Base-by-base conservation (phyloP, 257 asterid species). In the Pogostemon cablin region DNA sequence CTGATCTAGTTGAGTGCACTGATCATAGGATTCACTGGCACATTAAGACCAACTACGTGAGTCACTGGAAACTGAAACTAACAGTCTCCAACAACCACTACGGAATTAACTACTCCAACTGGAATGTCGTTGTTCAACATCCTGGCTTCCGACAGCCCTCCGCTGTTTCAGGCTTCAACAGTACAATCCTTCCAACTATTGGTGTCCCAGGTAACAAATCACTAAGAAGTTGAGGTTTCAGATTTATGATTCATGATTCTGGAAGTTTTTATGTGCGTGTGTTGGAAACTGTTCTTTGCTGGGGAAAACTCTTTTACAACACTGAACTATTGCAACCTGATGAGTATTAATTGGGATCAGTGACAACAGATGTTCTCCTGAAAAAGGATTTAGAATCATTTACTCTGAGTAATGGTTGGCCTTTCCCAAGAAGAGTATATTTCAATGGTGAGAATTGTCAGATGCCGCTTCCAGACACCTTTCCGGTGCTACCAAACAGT, bases 1-100 rank as follows among this genome's bases (percentile, higher is more conserved):
- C 82, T 6, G 84, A 79, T 48, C 53, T 86, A 32, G 76, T 90
- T n/a, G 81, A 70, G 56, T 90, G 96, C 86, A 82, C 87, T 7
- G 82, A 82, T 72, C 95, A 90, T 67, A 79, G 86, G 35, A 72
- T 90, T 69, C 92, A 90, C 69, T 90, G 96, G 96, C 95, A 87
- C 68, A 81, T 90, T 32, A 87, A 76, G 74, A 79, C 62, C 67
- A 90, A 84, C 17, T 87, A 78, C 53, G 37, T 66, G 38, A 79
- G 65, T 62, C 84, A 87, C n/a, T 87, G 95, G 96, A 80, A 82
- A 39, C 87, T 86, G 69, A 90, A 90, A 68, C 41, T 90, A 53
- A 90, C 96, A 6, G 67, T 90, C 67, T 80, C 96, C 11, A 90
- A 86, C 47, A 77, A 77, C 80, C 79, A 90, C 71, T 86, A 81